Evolutionary conservation across 1,139 yeast genomes (phyloP).

Genomic region (Saccharomycopsis phalli): DNA sequence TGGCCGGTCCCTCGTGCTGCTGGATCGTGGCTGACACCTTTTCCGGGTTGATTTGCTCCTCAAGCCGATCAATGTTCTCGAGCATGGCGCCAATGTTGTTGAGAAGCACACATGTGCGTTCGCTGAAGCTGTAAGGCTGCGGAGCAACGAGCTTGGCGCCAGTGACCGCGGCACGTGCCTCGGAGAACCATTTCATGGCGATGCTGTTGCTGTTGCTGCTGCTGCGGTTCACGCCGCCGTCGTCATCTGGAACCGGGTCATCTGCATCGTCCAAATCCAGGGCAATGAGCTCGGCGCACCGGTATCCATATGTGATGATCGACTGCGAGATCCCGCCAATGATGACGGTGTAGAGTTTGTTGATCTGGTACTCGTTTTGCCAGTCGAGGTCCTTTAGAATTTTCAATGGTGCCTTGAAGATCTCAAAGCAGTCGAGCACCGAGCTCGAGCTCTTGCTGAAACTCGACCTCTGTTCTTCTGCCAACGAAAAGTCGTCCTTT

Average conservation of each 20-base stretch:
- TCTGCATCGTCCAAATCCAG: constrained; percentile 33
- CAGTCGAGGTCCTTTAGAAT: constrained; percentile 52
- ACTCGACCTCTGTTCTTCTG: constrained; percentile 1
- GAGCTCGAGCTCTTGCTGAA: constrained; percentile 39
- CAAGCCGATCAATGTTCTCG: constrained; percentile 49
- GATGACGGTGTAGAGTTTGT: constrained; percentile 48
- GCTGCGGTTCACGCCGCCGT: constrained; percentile 18
- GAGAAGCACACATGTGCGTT: constrained; percentile 64
- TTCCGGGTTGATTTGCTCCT: constrained; percentile 56
- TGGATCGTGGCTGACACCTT: constrained; percentile 41
- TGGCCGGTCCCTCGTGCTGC: constrained; percentile 27
- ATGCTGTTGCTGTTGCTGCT: constrained; percentile 26
- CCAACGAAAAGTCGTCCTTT: constrained; percentile 43
- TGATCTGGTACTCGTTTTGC: constrained; percentile 53
- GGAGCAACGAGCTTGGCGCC: constrained; percentile 35
- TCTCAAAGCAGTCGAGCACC: constrained; percentile 56
- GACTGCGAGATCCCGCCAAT: constrained; percentile 58
- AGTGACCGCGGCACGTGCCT: constrained; percentile 37
- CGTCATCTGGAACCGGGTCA: constrained; percentile 21
- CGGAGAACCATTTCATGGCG: constrained; percentile 40
- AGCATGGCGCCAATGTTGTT: constrained; percentile 62
- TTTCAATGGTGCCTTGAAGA: constrained; percentile 49
- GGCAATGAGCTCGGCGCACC: constrained; percentile 34
- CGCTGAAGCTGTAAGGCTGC: constrained; percentile 52
- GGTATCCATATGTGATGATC: constrained; percentile 38